Conservation (phyloP, 23 red algal species). For the Gracilaria vermiculophylla region DNA sequence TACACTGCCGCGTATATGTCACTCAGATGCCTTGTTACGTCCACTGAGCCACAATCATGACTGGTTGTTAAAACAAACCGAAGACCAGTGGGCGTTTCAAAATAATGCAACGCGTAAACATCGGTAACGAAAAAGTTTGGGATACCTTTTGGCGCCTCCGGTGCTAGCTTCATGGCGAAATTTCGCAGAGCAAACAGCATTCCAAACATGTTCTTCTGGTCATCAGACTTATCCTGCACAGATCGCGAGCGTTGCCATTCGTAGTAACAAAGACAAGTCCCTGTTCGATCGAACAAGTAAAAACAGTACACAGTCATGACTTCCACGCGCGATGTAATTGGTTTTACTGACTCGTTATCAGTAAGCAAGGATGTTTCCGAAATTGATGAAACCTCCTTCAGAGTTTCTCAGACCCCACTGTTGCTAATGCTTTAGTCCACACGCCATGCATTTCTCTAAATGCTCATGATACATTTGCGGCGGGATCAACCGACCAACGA, state of each 20-base stretch:
- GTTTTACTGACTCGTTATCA: no score
- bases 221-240: conserved; percentile 62
- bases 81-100: conserved; percentile 91
- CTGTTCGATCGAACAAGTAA: conserved; percentile 94
- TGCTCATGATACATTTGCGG: no score
- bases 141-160: conserved; percentile 27
- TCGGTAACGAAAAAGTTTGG: conserved; percentile 82
- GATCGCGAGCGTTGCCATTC: conserved; percentile 74
- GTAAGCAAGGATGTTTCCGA: no score
- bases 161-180: conserved; percentile 82
- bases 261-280: conserved; percentile 83
- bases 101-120: conserved; percentile 90
- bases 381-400: no score
- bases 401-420: no score
- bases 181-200: conserved; percentile 94
- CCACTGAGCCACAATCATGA: conserved; percentile 60
- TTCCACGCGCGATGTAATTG: neutral
- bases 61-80: conserved; percentile 92
- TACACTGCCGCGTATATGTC: conserved; percentile 83
- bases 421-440: no score
- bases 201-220: conserved; percentile 93
- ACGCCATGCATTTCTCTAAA: no score
- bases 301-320: conserved; percentile 90
- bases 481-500: no score
- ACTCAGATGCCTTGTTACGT: conserved; percentile 72